Evolutionary conservation across 2,329 filamentous ascomycete genomes (phyloP), one percentile per base, ranked within the genome.

Genomic region (Exophiala xenobiotica): DNA sequence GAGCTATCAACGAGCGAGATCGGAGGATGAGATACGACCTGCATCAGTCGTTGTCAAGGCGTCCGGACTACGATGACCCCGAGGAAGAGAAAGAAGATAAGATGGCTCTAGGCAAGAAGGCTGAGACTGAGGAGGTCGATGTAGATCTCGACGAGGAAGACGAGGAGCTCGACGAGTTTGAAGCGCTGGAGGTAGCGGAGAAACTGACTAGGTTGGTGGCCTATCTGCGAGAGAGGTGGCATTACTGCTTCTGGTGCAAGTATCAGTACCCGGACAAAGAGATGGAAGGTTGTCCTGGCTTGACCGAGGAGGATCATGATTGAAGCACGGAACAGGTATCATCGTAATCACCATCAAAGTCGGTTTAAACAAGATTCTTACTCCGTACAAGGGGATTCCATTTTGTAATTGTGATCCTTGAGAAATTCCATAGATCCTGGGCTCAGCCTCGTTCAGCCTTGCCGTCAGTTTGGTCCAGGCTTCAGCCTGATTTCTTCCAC

Each of bases 171-270:
- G 85, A 91, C 22, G 85, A 82, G 50, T 96, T 95, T 63, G 83
- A 90, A 63, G 80, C 78, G 1, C 72, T 92, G 38, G 79, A 83
- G 18, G 75, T 82, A 1, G 73, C 73, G 1, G 86, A 95, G 62
- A 81, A 82, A 59, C 70, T 97, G 56, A 71, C 74, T 6, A 81
- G 75, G 60, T 68, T 95, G 11, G 78, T 96, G 7, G 67, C 72
- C 14, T 84, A 88, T 68, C 68, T 99, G 47, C 80, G 93, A 29
- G 75, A 82, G 42, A 79, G 80, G 64, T 82, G 90, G 64, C 71
- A 77, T 38, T 99, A 99, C 67, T 99, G 93, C 72, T 96, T 96
- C 67, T 99, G 91, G 88, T 99, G 93, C 71, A 97, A 96, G 68
- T 87, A 80, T 69, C 75, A 76, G 46, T 99, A 96, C 67, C 80